Base-by-base conservation (phyloP, 257 asterid species). In the Penstemon eatonii region DNA sequence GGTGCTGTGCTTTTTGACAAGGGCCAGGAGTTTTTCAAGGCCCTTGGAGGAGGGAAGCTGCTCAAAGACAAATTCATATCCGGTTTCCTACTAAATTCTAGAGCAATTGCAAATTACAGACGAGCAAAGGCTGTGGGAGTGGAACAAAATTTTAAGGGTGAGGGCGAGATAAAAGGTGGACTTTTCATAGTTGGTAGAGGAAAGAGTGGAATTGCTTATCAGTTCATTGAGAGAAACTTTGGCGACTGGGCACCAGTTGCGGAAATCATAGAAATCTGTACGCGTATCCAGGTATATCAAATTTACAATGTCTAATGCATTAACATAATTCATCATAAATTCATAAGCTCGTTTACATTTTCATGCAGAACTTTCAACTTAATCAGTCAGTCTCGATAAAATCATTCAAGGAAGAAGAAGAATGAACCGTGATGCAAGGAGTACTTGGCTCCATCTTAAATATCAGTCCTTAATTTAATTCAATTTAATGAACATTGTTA, bases 181-280 rank as follows among this genome's bases (percentile, higher is more conserved):
- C 86, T 90, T 56, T 86, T 81, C 70, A 73, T 88, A 69, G 83
- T 90, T 54, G 96, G 96, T 51, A 86, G 47, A 75, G 94, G 97
- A 55, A 90, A 84, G 69, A 80, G 82, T 73, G 96, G 97, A 45
- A 75, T 88, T 11, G 94, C 87, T 59, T 88, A 86, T 76, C 94
- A 90, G 87, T 90, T 90, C 75, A 80, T 88, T 3, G 97, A 90
- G 81, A 90, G 97, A 70, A 90, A 88, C 72, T 86, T 90, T 19
- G 94, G 96, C 15, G 96, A 90, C 76, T 90, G 96, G 97, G 94
- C 96, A 33, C 97, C 97, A 56, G 67, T 79, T 36, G 67, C 92
- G 63, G 97, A 91, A 81, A 79, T 91, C 57, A 51, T 89, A 56
- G 95, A 86, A 60, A 78, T 91, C 64, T 91, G 97, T 73, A 76